Evolutionary conservation across 805 yeast species (phyloP).

Genomic region (Cyberlindnera maclurae): DNA sequence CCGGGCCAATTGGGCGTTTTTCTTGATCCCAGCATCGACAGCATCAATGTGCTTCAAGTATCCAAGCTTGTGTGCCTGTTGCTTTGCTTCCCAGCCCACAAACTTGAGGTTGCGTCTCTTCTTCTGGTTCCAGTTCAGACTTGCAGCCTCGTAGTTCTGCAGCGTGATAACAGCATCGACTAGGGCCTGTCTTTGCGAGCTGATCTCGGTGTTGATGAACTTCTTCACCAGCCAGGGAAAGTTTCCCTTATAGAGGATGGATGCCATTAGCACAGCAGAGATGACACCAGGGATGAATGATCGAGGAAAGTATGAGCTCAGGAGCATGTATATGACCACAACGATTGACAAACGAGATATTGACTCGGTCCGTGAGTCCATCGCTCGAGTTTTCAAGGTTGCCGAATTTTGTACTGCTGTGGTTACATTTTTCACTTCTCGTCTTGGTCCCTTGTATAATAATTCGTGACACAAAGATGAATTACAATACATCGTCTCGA

Average conservation of each 20-base stretch:
- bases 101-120: conserved; percentile 36
- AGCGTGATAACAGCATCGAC: conserved; percentile 39
- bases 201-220: conserved; percentile 17
- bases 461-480: too few relatives aligned
- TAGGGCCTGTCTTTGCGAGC: conserved; percentile 21
- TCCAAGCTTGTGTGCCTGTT: conserved; percentile 43
- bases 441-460: too few relatives aligned
- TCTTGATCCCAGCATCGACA: conserved; percentile 39
- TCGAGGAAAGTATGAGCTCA: conserved; percentile 19
- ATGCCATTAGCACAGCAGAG: conserved; percentile 25
- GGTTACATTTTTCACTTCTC: too few relatives aligned
- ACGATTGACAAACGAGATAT: conserved; percentile 24
- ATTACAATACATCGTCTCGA: too few relatives aligned
- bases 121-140: conserved; percentile 38
- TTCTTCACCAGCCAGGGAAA: conserved; percentile 20
- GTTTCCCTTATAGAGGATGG: conserved; percentile 20
- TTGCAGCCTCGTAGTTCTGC: conserved; percentile 33
- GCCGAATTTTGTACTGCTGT: too few relatives aligned
- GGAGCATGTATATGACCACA: conserved; percentile 23
- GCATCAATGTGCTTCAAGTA: conserved; percentile 44
- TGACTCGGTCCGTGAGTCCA: not conserved
- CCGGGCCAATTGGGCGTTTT: conserved; percentile 42
- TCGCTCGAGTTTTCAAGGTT: not conserved
- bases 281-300: conserved; percentile 20
- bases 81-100: conserved; percentile 52